Percentiles rank a stretch among this genome's conserved stretches.
phyloP scores from a whole-genome alignment of 2,329 filamentous ascomycete genomes.

The Xylaria sp. region DNA sequence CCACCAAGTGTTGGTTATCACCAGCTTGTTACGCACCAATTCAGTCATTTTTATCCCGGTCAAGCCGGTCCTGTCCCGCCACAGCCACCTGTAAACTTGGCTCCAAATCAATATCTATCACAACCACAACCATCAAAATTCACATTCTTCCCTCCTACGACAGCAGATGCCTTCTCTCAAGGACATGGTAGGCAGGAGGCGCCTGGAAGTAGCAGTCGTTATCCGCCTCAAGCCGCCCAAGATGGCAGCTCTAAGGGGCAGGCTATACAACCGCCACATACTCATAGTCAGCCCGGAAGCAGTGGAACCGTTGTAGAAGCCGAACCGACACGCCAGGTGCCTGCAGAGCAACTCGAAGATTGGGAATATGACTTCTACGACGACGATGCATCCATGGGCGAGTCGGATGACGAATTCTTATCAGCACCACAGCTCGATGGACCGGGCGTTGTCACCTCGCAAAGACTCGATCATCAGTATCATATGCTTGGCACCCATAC shows the following conservation, averaged over 20 bases:
- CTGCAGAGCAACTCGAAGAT: constrained; percentile 40
- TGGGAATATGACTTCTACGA: constrained; percentile 64
- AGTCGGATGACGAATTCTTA: constrained; percentile 69
- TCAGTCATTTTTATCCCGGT: constrained; percentile 48
- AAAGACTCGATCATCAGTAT: constrained; percentile 51
- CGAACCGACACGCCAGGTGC: constrained; percentile 23
- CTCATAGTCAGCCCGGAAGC: constrained; percentile 36
- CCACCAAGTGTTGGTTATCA: constrained; percentile 56
- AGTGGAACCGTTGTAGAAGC: constrained; percentile 40
- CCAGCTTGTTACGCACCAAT: constrained; percentile 47
- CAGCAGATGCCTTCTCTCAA: constrained; percentile 46
- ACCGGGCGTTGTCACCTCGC: constrained; percentile 55
- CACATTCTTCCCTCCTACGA: constrained; percentile 49
- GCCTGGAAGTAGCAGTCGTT: constrained; percentile 43
- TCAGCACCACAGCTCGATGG: constrained; percentile 56
- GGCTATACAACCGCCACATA: constrained; percentile 33
- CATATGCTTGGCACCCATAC: constrained; percentile 60
- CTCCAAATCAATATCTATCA: constrained; percentile 41
- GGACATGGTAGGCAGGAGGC: constrained; percentile 44
- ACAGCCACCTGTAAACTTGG: constrained; percentile 42
- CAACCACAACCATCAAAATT: constrained; percentile 45
- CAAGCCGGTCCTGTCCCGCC: constrained; percentile 49
- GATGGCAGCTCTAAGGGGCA: constrained; percentile 33
- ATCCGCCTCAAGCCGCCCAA: constrained; percentile 36
- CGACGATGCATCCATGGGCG: constrained; percentile 71